Evolutionary conservation across 2,329 filamentous ascomycete species (phyloP).

Genomic region (Allantophomopsis lycopodina): DNA sequence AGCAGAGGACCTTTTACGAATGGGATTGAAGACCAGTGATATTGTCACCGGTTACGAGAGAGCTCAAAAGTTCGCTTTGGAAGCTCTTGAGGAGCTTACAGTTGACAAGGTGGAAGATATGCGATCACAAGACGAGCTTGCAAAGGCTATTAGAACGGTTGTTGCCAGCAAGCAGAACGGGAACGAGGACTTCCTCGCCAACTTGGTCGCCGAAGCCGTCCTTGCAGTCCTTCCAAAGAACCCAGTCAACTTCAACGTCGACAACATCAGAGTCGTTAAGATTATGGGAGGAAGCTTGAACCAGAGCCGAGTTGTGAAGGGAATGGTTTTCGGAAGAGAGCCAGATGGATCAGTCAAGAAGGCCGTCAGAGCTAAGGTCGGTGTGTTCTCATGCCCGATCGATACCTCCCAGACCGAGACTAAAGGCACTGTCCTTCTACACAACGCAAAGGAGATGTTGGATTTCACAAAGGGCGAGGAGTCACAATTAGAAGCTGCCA

Average conservation of each 20-base stretch:
- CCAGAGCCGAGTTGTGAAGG: constrained; percentile 88
- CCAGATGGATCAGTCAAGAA: constrained; percentile 90
- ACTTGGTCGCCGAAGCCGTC: constrained; percentile 73
- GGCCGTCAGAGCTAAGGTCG: constrained; percentile 85
- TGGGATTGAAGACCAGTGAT: constrained; percentile 98
- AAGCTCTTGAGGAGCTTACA: constrained; percentile 73
- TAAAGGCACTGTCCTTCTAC: constrained; percentile 91
- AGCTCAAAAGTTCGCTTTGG: constrained; percentile 77
- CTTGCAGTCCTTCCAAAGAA: constrained; percentile 92
- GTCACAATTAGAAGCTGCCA: constrained; percentile 71
- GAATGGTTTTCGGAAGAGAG: constrained; percentile 96
- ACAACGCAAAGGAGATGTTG: constrained; percentile 98
- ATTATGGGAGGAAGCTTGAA: constrained; percentile 97
- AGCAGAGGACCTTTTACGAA: constrained; percentile 87
- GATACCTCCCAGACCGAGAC: constrained; percentile 96
- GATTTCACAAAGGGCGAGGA: constrained; percentile 98
- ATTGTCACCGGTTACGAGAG: constrained; percentile 93
- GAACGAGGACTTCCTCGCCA: constrained; percentile 75
- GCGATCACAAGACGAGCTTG: constrained; percentile 66
- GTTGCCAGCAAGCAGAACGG: constrained; percentile 95
- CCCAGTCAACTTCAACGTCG: constrained; percentile 91
- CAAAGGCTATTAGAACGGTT: constrained; percentile 91
- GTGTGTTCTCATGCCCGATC: constrained; percentile 90
- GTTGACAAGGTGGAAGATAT: constrained; percentile 87
- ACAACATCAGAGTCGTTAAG: constrained; percentile 98